Conservation (phyloP, 495 filamentous ascomycete genomes). For the Neurospora sublineolata region DNA sequence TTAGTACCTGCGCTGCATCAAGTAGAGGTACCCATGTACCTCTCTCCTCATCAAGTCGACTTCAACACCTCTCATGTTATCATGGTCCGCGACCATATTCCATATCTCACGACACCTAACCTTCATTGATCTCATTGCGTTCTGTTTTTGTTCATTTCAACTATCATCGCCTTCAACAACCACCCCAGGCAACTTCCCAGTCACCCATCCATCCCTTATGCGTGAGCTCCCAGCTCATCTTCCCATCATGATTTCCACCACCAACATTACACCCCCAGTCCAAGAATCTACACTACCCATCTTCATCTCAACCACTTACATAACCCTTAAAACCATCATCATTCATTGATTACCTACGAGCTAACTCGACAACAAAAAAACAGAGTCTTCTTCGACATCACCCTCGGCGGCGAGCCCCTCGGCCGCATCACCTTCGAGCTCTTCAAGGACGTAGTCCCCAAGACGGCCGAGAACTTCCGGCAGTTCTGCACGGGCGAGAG, state of each 20-base stretch:
- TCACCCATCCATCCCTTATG: too few relatives aligned
- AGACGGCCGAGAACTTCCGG: constrained; percentile 92
- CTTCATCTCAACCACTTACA: not conserved
- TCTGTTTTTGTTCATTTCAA: not conserved
- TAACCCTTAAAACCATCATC: not conserved
- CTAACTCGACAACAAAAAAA: too few relatives aligned
- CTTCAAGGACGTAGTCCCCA: constrained; percentile 71
- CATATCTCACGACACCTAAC: not conserved
- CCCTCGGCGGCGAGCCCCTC: constrained; percentile 79
- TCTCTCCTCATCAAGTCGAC: not conserved
- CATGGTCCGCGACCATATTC: not conserved
- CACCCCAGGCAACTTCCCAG: too few relatives aligned
- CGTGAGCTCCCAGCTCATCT: not conserved
- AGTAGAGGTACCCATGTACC: not conserved
- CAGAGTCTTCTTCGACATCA: constrained; percentile 87
- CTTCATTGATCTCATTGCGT: not conserved
- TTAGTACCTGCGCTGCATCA: not conserved
- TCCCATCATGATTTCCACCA: not conserved
- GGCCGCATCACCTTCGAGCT: constrained; percentile 92
- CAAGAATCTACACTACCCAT: not conserved
- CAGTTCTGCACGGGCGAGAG: constrained; percentile 93
- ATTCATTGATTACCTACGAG: too few relatives aligned
- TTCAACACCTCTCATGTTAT: not conserved
- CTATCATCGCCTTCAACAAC: not conserved
- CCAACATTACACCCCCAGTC: not conserved